These are phyloP conservation scores for Glycine tomentella DNA, from an alignment of 306 rosid species.

Conservation along the genomic window DNA sequence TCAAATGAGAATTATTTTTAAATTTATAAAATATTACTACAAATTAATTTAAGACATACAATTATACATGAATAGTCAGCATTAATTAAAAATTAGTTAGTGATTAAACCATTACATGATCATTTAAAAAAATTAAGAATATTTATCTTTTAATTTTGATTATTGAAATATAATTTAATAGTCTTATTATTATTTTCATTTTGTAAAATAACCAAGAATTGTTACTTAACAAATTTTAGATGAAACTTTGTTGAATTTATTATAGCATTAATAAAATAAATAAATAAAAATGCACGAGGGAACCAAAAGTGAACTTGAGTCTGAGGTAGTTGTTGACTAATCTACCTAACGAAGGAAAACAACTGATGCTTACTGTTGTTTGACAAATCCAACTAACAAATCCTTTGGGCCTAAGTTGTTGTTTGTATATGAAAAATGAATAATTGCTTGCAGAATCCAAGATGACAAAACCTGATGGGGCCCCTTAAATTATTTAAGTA, in stretches of 20 bases:
- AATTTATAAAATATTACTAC: no score
- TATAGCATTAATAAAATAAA: neutral
- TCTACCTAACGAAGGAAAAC: neutral
- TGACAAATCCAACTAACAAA: constrained; percentile 47
- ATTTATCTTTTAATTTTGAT: no score
- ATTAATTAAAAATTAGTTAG: no score
- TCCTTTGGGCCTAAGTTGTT: constrained; percentile 29
- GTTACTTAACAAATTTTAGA: neutral
- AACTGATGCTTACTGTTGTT: constrained; percentile 7
- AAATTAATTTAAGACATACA: no score
- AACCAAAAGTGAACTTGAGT: neutral
- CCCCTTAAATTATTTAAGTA: neutral
- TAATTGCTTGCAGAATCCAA: constrained; percentile 25
- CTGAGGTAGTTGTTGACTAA: constrained; percentile 34
- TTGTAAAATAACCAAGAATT: no score
- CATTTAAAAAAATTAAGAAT: no score
- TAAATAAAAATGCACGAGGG: neutral
- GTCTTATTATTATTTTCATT: no score
- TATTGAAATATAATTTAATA: no score
- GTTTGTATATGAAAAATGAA: constrained; percentile 24
- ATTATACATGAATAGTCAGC: no score
- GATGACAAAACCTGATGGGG: neutral
- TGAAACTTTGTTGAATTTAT: neutral
- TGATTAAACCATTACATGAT: no score
- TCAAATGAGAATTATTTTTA: neutral